phyloP scores from a whole-genome alignment of 116 monocot species.

The Posidonia oceanica region DNA sequence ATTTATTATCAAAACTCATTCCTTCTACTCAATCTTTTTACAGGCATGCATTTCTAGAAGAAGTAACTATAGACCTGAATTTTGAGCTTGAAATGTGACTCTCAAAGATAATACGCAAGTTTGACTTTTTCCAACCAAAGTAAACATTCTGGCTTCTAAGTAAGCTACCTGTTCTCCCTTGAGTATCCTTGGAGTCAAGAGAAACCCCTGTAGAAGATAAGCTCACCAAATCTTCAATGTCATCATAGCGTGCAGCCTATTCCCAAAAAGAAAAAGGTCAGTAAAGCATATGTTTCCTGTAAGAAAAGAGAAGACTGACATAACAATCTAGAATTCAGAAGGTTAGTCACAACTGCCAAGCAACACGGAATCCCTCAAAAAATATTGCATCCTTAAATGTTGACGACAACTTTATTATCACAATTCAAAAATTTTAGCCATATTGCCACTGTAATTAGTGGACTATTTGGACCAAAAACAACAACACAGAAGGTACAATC shows the following conservation, averaged over 20 bases:
- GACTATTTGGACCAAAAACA: too few species aligned
- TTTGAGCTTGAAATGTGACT: background rate
- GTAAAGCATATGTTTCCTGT: background rate
- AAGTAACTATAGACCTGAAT: too few species aligned
- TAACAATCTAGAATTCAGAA: background rate
- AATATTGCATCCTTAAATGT: too few species aligned
- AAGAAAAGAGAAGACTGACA: background rate
- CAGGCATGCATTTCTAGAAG: too few species aligned
- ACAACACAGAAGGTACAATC: too few species aligned
- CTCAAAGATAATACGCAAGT: background rate
- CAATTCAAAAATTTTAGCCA: too few species aligned
- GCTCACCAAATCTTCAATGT: conserved; percentile 17
- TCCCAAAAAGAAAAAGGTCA: background rate
- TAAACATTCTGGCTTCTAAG: background rate
- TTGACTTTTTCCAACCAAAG: background rate
- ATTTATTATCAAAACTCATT: too few species aligned
- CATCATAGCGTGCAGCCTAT: conserved; percentile 23
- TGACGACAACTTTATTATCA: too few species aligned
- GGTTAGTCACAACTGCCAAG: background rate
- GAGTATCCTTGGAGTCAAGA: conserved; percentile 16
- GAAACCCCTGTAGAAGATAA: conserved; percentile 12
- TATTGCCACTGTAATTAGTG: too few species aligned
- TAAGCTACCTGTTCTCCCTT: conserved; percentile 17
- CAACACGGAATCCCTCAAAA: background rate
- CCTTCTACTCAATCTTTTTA: too few species aligned